Percentiles rank a stretch among this genome's conserved stretches.
phyloP scores from a whole-genome alignment of 2,329 filamentous ascomycete genomes.

The Microsporum ferrugineum region DNA sequence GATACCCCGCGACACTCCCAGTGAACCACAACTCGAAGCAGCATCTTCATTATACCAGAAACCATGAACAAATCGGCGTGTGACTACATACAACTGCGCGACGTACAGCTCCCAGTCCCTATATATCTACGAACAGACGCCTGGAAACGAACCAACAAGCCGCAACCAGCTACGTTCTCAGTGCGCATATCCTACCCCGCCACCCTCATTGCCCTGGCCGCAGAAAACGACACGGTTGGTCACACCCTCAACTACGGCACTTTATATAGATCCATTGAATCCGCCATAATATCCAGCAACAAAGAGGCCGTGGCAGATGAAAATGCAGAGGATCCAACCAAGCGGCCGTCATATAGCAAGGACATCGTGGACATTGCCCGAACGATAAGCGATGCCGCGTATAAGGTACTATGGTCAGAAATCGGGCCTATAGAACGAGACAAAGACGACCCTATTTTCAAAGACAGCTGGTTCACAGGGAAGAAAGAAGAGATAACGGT shows the following conservation, averaged over 20 bases:
- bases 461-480: not conserved
- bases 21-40: not conserved
- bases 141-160: constrained; percentile 36
- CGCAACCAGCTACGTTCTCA: constrained; percentile 35
- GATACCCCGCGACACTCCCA: not conserved
- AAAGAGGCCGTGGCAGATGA: not conserved
- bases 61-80: not conserved
- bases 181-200: constrained; percentile 34
- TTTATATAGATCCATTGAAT: constrained; percentile 33
- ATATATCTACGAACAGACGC: constrained; percentile 34
- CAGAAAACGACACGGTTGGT: constrained; percentile 34
- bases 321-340: not conserved
- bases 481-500: constrained; percentile 26
- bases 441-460: not conserved
- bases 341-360: not conserved
- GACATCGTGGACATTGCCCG: not conserved
- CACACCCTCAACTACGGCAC: constrained; percentile 39
- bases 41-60: not conserved
- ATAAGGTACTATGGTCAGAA: constrained; percentile 5
- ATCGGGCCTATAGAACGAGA: not conserved
- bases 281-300: not conserved
- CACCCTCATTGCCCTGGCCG: constrained; percentile 27
- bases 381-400: not conserved
- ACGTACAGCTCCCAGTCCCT: constrained; percentile 35
- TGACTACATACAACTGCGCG: constrained; percentile 25